Evolutionary conservation across 2,329 filamentous ascomycete genomes (phyloP).

Genomic region (Diaporthe vexans): DNA sequence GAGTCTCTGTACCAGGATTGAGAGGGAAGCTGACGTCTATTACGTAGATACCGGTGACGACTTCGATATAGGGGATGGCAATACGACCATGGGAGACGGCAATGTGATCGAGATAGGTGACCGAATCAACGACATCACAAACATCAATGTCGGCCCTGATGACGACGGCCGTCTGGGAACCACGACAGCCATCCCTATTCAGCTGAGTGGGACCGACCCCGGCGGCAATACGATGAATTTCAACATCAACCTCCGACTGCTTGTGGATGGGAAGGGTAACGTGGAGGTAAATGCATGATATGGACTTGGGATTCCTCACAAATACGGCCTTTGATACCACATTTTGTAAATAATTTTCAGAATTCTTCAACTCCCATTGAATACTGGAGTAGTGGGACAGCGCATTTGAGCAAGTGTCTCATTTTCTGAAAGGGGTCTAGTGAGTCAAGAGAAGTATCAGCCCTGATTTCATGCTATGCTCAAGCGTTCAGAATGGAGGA

Average conservation of each 20-base stretch:
- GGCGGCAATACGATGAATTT: slow-evolving; percentile 2
- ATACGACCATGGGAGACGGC: background rate
- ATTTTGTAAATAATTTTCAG: background rate
- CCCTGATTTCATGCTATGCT: background rate
- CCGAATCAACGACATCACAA: slow-evolving; percentile 6
- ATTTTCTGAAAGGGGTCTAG: no score
- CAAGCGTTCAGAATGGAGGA: background rate
- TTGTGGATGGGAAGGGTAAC: slow-evolving; percentile 1
- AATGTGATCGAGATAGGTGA: slow-evolving; percentile 13
- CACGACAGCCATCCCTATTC: background rate
- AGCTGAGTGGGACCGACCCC: background rate
- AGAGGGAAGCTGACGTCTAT: background rate
- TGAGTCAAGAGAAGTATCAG: background rate
- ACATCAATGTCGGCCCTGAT: slow-evolving; percentile 10
- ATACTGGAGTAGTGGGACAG: no score
- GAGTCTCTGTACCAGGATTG: background rate
- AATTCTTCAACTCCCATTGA: background rate
- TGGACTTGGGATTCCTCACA: background rate
- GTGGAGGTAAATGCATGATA: slow-evolving; percentile 1
- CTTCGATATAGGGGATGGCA: slow-evolving; percentile 11
- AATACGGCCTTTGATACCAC: background rate
- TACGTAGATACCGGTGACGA: background rate
- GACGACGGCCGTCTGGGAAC: background rate
- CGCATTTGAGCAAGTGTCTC: no score
- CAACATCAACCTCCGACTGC: slow-evolving; percentile 10